These are phyloP conservation scores for Zygosaccharomyces pseudobailii DNA, from an alignment of 1,139 yeast species.

Conservation along the genomic window DNA sequence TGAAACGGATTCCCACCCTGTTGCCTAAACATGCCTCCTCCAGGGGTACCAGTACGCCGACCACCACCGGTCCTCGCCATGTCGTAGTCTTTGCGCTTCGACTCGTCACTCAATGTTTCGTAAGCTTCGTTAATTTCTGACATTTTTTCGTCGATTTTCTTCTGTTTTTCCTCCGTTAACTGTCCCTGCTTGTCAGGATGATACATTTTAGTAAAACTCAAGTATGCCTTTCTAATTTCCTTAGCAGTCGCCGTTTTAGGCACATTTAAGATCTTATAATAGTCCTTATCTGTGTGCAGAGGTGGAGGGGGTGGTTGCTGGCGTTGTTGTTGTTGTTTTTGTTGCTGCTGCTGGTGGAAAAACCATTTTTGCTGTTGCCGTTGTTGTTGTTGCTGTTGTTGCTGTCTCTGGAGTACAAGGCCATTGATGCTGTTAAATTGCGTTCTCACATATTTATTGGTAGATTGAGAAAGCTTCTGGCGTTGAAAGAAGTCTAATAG, in stretches of 20 bases:
- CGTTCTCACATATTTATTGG: conserved; percentile 16
- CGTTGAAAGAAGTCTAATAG: conserved; percentile 23
- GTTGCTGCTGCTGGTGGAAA: conserved; percentile 45
- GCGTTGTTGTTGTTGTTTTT: conserved; percentile 42
- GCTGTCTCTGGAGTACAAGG: conserved; percentile 14
- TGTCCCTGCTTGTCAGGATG: conserved; percentile 91
- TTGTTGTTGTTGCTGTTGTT: conserved; percentile 28
- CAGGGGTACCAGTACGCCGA: conserved; percentile 1
- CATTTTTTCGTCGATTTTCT: conserved; percentile 76
- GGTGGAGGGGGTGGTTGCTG: conserved; percentile 33
- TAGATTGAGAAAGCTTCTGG: conserved; percentile 18
- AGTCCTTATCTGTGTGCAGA: conserved; percentile 52
- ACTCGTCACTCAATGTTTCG: conserved; percentile 70
- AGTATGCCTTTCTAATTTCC: conserved; percentile 76
- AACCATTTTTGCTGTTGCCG: conserved; percentile 50
- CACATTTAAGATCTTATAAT: conserved; percentile 74
- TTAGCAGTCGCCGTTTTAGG: conserved; percentile 61
- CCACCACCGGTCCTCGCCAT: conserved; percentile 32
- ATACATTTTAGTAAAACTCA: conserved; percentile 69
- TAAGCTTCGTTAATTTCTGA: conserved; percentile 92
- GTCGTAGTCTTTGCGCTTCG: conserved; percentile 62
- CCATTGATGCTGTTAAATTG: conserved; percentile 13
- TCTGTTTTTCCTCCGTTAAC: conserved; percentile 59
- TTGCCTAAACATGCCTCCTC: conserved; percentile 8
- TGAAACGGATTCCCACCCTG: conserved; percentile 13